Evolutionary conservation across 352 stramenopile genomes (phyloP).

Genomic region (Globisporangium ultimum): DNA sequence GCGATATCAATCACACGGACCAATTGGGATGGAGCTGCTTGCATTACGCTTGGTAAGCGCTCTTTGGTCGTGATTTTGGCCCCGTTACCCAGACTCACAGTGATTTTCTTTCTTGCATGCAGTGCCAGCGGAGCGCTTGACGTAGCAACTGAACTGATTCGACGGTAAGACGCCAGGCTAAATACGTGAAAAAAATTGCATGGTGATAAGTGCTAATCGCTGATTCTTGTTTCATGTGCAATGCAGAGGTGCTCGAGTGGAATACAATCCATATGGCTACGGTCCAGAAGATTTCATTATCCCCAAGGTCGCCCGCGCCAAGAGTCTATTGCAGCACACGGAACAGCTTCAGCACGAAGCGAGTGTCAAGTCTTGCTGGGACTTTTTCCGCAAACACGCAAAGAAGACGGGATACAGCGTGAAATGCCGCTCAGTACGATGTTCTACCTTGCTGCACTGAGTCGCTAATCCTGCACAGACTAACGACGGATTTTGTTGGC

Average conservation of each 20-base stretch:
- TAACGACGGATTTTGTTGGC: slow-evolving; percentile 6
- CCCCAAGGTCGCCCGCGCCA: slow-evolving; percentile 71
- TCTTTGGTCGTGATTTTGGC: not conserved
- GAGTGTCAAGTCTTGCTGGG: slow-evolving; percentile 72
- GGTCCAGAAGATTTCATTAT: slow-evolving; percentile 84
- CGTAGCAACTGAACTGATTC: slow-evolving; percentile 72
- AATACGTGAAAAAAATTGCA: not conserved
- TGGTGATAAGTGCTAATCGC: not conserved
- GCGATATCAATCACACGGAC: slow-evolving; percentile 84
- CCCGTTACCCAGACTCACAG: not conserved
- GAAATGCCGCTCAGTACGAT: slow-evolving; percentile 67
- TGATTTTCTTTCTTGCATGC: slow-evolving; percentile 8
- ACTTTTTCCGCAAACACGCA: slow-evolving; percentile 73
- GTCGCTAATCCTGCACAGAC: not conserved
- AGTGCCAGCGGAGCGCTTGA: slow-evolving; percentile 72
- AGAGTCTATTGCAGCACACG: slow-evolving; percentile 85
- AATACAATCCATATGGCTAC: slow-evolving; percentile 86
- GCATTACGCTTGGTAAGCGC: slow-evolving; percentile 78
- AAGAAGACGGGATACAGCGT: slow-evolving; percentile 61
- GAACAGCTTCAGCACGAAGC: slow-evolving; percentile 83
- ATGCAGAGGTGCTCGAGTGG: slow-evolving; percentile 50
- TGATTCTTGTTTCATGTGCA: not conserved
- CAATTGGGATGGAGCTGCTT: slow-evolving; percentile 83
- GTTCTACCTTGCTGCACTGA: not conserved
- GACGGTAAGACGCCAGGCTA: slow-evolving; percentile 23